Conservation (phyloP, 345 rosid species). For the Fremontodendron californicum region DNA sequence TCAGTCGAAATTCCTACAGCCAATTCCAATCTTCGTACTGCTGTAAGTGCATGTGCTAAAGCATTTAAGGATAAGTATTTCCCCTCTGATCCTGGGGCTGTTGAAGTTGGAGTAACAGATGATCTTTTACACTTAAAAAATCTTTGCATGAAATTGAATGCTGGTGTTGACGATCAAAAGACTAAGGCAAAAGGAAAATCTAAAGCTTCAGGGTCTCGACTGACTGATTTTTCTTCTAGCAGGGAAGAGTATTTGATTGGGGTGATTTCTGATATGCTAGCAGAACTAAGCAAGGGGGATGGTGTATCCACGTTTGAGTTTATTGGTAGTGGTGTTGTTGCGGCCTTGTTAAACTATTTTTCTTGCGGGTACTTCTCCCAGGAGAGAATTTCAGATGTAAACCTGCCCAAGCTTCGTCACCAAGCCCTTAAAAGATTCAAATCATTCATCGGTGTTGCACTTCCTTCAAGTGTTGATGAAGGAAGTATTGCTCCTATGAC, state of each 20-base stretch:
- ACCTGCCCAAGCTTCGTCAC: conserved; percentile 76
- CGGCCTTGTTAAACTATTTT: conserved; percentile 85
- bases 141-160: conserved; percentile 75
- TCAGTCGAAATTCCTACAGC: conserved; percentile 61
- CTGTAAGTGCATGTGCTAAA: conserved; percentile 85
- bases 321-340: conserved; percentile 95
- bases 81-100: conserved; percentile 64
- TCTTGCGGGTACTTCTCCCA: conserved; percentile 83
- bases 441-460: conserved; percentile 71
- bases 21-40: conserved; percentile 60
- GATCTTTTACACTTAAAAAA: conserved; percentile 81
- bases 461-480: conserved; percentile 53
- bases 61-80: conserved; percentile 87
- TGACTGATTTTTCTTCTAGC: conserved; percentile 51
- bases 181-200: conserved; percentile 82
- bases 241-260: conserved; percentile 84
- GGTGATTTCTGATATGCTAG: conserved; percentile 74
- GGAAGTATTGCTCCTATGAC: conserved; percentile 60
- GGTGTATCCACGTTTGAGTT: conserved; percentile 99
- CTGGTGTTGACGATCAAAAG: conserved; percentile 79
- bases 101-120: conserved; percentile 88
- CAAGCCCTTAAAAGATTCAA: conserved; percentile 76
- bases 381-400: conserved; percentile 77
- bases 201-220: conserved; percentile 58
- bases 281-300: conserved; percentile 89